A percentile compares a stretch with the other conserved stretches of the same genome.
Conservation (phyloP, 768 basidiomycete species). For the Trametes cubensis region DNA sequence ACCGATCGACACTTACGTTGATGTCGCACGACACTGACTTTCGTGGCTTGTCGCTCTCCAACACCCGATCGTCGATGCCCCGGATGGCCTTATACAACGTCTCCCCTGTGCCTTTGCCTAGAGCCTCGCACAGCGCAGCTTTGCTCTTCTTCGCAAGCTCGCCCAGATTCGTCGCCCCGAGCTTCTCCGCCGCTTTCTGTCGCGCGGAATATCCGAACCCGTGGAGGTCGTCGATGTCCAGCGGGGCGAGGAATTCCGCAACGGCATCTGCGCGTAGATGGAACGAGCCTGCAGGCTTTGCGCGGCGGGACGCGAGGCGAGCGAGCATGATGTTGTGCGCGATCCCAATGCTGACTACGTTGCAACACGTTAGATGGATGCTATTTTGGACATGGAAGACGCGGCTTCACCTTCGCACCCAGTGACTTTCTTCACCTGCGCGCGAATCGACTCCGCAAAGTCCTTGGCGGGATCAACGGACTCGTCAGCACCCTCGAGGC, state of each 20-base stretch:
- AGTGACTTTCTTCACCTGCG: slow-evolving; percentile 75
- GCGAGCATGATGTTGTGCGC: slow-evolving; percentile 91
- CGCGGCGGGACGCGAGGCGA: slow-evolving; percentile 84
- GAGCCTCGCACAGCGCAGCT: slow-evolving; percentile 61
- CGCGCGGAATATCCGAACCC: slow-evolving; percentile 81
- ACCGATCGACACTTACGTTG: slow-evolving; percentile 61
- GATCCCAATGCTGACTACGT: slow-evolving; percentile 86
- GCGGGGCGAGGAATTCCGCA: slow-evolving; percentile 57
- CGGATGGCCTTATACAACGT: slow-evolving; percentile 82
- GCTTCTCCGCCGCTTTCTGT: slow-evolving; percentile 79
- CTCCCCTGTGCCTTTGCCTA: slow-evolving; percentile 84
- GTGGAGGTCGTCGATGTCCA: slow-evolving; percentile 80
- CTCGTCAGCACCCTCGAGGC: slow-evolving; percentile 25
- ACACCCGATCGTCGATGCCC: slow-evolving; percentile 77
- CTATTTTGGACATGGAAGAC: neutral
- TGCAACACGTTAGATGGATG: neutral
- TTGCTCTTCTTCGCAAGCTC: slow-evolving; percentile 69
- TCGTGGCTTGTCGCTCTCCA: slow-evolving; percentile 84
- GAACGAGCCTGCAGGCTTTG: slow-evolving; percentile 88
- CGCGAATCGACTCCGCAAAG: slow-evolving; percentile 80
- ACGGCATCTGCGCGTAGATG: slow-evolving; percentile 66
- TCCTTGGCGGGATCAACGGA: slow-evolving; percentile 66
- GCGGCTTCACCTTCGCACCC: slow-evolving; percentile 73
- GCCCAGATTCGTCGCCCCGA: slow-evolving; percentile 70
- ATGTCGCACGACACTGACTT: slow-evolving; percentile 95